These are phyloP conservation scores for Kurtzmaniella fragi DNA, from an alignment of 805 yeast species.

Conservation along the genomic window DNA sequence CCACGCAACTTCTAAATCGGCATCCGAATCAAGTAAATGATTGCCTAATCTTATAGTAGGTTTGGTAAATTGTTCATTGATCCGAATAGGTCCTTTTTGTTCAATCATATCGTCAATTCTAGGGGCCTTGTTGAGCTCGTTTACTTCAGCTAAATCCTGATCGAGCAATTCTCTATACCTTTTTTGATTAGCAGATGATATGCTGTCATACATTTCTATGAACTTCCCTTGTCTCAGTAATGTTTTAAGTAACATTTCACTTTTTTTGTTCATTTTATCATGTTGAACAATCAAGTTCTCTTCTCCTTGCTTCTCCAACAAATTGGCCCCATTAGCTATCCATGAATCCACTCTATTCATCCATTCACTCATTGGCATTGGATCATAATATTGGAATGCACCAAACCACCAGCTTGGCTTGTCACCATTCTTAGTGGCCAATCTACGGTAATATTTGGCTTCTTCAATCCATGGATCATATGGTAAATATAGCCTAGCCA, in stretches of 20 bases:
- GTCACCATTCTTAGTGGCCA: slow-evolving; percentile 46
- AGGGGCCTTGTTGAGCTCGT: slow-evolving; percentile 32
- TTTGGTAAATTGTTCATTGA: slow-evolving; percentile 26
- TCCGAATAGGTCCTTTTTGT: slow-evolving; percentile 18
- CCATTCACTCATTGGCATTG: slow-evolving; percentile 43
- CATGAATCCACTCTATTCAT: slow-evolving; percentile 16
- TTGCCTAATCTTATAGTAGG: slow-evolving; percentile 35
- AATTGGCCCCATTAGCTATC: slow-evolving; percentile 11
- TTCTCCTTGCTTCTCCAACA: slow-evolving; percentile 5
- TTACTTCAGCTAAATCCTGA: slow-evolving; percentile 24
- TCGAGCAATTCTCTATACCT: slow-evolving; percentile 15
- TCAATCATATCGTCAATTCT: slow-evolving; percentile 31
- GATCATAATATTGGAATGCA: slow-evolving; percentile 48
- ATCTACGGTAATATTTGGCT: slow-evolving; percentile 48
- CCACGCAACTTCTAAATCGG: slow-evolving; percentile 42
- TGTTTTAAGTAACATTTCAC: neutral
- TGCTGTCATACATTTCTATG: slow-evolving; percentile 23
- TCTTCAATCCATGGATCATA: slow-evolving; percentile 73
- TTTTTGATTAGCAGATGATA: slow-evolving; percentile 19
- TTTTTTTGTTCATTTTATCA: neutral
- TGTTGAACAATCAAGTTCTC: slow-evolving; percentile 1
- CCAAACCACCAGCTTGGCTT: slow-evolving; percentile 63
- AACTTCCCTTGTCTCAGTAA: slow-evolving; percentile 16
- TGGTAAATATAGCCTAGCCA: slow-evolving; percentile 41
- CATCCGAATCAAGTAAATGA: slow-evolving; percentile 32